Evolutionary conservation across 169 alveolate species (phyloP), one percentile per base, ranked within the genome.

Genomic region (Eimeria praecox): DNA sequence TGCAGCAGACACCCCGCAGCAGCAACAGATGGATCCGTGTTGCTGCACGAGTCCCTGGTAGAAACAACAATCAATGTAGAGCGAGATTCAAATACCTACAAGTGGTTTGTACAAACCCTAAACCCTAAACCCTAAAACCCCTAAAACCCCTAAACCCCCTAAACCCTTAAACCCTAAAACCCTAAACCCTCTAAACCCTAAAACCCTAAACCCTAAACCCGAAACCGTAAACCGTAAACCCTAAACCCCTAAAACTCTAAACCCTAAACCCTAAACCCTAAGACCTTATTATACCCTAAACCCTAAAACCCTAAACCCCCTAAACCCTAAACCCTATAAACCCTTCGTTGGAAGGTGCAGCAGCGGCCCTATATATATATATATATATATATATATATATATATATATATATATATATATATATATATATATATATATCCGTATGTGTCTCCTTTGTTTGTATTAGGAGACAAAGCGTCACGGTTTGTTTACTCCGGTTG

Each of bases 1-100:
- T 94, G 78, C 97, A 97, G 64, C 49, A 77, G 20, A 83, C 95
- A 8, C 96, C 95, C 27, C 42, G 96, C 42, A 95, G 97, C 59
- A 86, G 96, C 56, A 89, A 97, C 69, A 97, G 96, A 82, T 97
- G 98, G 98, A 97, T 97, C 87, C 95, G 91, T 80, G 97, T 97
- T 44, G 98, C 98, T 20, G 97, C 97, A 92, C 95, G 89, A 78
- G 95, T 97, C 69, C 97, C 97, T 38, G 98, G 98, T 33, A 95
- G 98, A 86, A 96, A 98, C 27, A 97, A 97, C 96, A 97, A 97
- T 54, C 98, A 97, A 87, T 97, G 98, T 80, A 96, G 98, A 66
- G 97, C 98, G 59, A 96, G 98, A 49, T 97, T 94, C 75, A 96
- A 71, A 14, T 87, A 94, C 27, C 94, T 87, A 9, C 56, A 44